phyloP scores from a whole-genome alignment of 495 filamentous ascomycete genomes.

The Penicillium cataractarum region DNA sequence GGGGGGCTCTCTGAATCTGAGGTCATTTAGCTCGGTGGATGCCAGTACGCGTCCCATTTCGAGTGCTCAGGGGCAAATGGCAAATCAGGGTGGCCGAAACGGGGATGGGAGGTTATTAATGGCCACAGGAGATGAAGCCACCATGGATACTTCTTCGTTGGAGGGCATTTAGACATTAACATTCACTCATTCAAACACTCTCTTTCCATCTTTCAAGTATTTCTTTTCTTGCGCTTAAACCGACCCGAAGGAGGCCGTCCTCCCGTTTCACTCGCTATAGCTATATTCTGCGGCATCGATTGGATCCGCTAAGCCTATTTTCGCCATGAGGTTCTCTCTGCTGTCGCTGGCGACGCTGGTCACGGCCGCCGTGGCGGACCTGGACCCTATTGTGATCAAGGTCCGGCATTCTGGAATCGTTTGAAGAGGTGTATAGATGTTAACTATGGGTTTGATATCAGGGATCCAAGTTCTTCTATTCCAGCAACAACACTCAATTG shows the following conservation, averaged over 20 bases:
- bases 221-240: slow-evolving; percentile 7
- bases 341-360: slow-evolving; percentile 51
- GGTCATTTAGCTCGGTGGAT: slow-evolving; percentile 21
- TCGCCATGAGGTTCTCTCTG: slow-evolving; percentile 49
- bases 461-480: slow-evolving; percentile 82
- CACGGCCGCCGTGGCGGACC: slow-evolving; percentile 55
- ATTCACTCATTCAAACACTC: slow-evolving; percentile 21
- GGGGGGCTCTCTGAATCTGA: neutral
- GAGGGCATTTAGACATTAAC: slow-evolving; percentile 11
- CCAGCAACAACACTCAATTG: slow-evolving; percentile 78
- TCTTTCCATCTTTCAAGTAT: slow-evolving; percentile 12
- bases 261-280: slow-evolving; percentile 28
- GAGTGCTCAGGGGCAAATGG: slow-evolving; percentile 23
- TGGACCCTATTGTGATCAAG: slow-evolving; percentile 75
- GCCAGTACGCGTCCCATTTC: slow-evolving; percentile 26
- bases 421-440: slow-evolving; percentile 1
- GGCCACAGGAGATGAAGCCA: slow-evolving; percentile 20
- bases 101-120: slow-evolving; percentile 25
- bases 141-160: slow-evolving; percentile 9
- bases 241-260: slow-evolving; percentile 4
- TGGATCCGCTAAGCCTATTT: slow-evolving; percentile 4
- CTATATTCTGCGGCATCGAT: slow-evolving; percentile 7
- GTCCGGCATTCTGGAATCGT: slow-evolving; percentile 28
- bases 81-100: slow-evolving; percentile 21
- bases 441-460: slow-evolving; percentile 28